phyloP scores from a whole-genome alignment of 2,329 filamentous ascomycete species.

The Neonectria faginata region DNA sequence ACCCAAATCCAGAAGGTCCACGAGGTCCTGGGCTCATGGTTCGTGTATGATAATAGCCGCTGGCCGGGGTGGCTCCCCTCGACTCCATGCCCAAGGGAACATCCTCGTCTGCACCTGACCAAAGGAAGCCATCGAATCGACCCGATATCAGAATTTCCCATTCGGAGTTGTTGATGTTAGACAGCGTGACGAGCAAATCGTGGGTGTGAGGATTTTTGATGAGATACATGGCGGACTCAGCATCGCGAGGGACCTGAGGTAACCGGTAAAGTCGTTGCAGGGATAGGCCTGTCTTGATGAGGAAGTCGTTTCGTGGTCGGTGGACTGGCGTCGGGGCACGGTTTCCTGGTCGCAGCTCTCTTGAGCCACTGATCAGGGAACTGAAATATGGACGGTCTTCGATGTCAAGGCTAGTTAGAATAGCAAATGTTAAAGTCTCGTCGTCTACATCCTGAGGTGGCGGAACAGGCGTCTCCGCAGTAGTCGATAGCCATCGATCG shows the following conservation, averaged over 20 bases:
- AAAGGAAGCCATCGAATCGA: conserved; percentile 94
- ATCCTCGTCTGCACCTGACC: conserved; percentile 85
- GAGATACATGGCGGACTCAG: conserved; percentile 87
- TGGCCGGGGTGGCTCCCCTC: conserved; percentile 66
- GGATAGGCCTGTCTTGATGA: conserved; percentile 80
- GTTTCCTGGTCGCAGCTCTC: conserved; percentile 65
- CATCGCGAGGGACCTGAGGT: conserved; percentile 78
- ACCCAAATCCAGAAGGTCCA: conserved; percentile 56
- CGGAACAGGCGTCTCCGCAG: conserved; percentile 77
- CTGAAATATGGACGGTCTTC: conserved; percentile 85
- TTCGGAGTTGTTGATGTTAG: conserved; percentile 89
- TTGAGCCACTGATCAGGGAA: conserved; percentile 75
- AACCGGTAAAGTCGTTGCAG: conserved; percentile 89
- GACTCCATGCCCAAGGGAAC: conserved; percentile 59
- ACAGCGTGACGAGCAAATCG: conserved; percentile 86
- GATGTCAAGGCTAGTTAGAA: conserved; percentile 84
- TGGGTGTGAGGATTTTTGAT: conserved; percentile 86
- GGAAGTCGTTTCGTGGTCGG: conserved; percentile 75
- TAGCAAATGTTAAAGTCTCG: conserved; percentile 92
- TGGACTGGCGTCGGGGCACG: conserved; percentile 77
- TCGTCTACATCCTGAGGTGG: conserved; percentile 92
- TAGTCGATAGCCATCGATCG: conserved; percentile 87
- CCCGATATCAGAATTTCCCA: conserved; percentile 97
- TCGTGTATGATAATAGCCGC: conserved; percentile 56
- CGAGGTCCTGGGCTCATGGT: conserved; percentile 56